phyloP scores from a whole-genome alignment of 2,329 filamentous ascomycete species.

The Acephala macrosclerotiorum region DNA sequence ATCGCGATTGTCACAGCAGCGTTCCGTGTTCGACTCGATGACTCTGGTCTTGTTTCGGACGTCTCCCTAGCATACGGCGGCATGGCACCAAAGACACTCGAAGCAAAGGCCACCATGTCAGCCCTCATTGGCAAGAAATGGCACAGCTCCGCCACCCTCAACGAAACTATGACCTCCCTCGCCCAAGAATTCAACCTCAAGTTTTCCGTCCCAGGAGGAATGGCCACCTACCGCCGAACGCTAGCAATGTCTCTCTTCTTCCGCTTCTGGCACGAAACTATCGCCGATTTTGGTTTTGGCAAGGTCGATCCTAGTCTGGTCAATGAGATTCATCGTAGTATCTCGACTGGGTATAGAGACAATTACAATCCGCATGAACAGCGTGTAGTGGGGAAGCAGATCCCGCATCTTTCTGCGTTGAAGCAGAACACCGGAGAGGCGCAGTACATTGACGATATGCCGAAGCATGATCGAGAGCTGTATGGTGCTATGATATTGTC shows the following conservation, averaged over 20 bases:
- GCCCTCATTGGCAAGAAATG: slow-evolving; percentile 80
- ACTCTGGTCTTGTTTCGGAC: slow-evolving; percentile 72
- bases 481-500: slow-evolving; percentile 88
- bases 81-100: slow-evolving; percentile 88
- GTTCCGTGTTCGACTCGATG: slow-evolving; percentile 74
- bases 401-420: slow-evolving; percentile 84
- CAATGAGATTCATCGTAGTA: slow-evolving; percentile 81
- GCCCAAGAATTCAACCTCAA: slow-evolving; percentile 84
- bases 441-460: slow-evolving; percentile 95
- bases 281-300: slow-evolving; percentile 63
- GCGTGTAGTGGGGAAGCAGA: slow-evolving; percentile 80
- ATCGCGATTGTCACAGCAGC: slow-evolving; percentile 96
- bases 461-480: slow-evolving; percentile 82
- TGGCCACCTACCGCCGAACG: slow-evolving; percentile 93
- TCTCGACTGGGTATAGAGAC: slow-evolving; percentile 77
- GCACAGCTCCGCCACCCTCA: slow-evolving; percentile 79
- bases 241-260: slow-evolving; percentile 94
- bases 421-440: slow-evolving; percentile 94
- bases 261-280: slow-evolving; percentile 89
- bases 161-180: slow-evolving; percentile 84
- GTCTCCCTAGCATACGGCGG: slow-evolving; percentile 89
- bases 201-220: slow-evolving; percentile 91
- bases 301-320: slow-evolving; percentile 75
- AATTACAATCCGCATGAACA: slow-evolving; percentile 82
- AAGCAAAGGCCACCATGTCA: slow-evolving; percentile 76